These are phyloP conservation scores for Erythrophleum fordii DNA, from an alignment of 306 rosid genomes.

Conservation along the genomic window DNA sequence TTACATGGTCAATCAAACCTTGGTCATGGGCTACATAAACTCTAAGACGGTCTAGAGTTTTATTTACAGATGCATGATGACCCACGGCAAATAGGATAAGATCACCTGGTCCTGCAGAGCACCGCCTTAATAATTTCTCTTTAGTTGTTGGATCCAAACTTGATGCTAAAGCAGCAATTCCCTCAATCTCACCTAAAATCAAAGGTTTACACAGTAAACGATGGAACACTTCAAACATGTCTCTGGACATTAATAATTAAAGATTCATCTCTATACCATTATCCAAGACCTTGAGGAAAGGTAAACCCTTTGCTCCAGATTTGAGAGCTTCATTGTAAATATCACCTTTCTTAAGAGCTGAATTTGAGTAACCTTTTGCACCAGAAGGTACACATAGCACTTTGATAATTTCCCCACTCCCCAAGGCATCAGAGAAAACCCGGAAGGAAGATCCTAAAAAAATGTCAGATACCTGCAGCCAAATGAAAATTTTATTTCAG, in stretches of 20 bases:
- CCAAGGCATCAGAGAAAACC: constrained; percentile 84
- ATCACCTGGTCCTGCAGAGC: constrained; percentile 75
- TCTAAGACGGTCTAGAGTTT: constrained; percentile 83
- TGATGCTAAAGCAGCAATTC: constrained; percentile 79
- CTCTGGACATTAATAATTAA: constrained; percentile 11
- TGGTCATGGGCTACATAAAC: constrained; percentile 71
- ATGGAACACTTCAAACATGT: constrained; percentile 23
- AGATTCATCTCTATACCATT: constrained; percentile 56
- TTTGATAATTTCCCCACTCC: constrained; percentile 75
- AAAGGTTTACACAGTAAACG: constrained; percentile 34
- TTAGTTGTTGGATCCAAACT: constrained; percentile 67
- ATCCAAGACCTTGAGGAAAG: constrained; percentile 84
- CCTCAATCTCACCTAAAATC: constrained; percentile 74
- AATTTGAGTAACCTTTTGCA: constrained; percentile 79
- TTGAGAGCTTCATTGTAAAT: constrained; percentile 71
- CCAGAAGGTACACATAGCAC: constrained; percentile 81
- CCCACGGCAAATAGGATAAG: constrained; percentile 86
- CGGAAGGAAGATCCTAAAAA: constrained; percentile 77
- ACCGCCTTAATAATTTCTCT: constrained; percentile 56
- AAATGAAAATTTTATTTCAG: constrained; percentile 23
- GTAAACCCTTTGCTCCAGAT: constrained; percentile 95
- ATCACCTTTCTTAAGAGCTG: constrained; percentile 90
- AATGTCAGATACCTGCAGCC: constrained; percentile 81
- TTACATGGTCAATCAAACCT: constrained; percentile 78
- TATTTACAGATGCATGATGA: constrained; percentile 66